Base-by-base conservation (phyloP, 148 eudicot species). In the Nepenthes mirabilis region DNA sequence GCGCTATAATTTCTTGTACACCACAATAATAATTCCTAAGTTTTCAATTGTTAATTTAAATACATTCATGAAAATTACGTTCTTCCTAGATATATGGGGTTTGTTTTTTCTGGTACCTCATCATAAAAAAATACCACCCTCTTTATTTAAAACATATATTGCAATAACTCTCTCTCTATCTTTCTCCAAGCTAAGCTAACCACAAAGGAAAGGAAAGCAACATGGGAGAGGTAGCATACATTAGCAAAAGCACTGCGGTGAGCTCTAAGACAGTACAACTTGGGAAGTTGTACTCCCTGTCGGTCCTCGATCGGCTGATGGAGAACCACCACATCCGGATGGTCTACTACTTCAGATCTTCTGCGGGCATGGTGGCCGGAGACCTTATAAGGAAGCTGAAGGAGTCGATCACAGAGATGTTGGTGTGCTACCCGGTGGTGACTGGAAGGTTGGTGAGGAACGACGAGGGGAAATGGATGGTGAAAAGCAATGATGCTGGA, bases 401-500 rank as follows among this genome's bases (percentile, higher is more conserved):
- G 57, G 78, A 69, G n/a, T 59, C 73, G 7, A 7, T 83, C 2
- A 33, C 87, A 0, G 79, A 85, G 54, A 47, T 70, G 65, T 74
- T 82, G 0, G 48, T 58, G 1, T 61, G 68, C 62, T 88, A 48
- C 58, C 86, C 84, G 0, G 36, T 59, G 0, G 61, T 69, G 36
- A 70, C 77, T 0, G 96, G 91, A 36, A 69, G 96, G 66, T 47
- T 85, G 34, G 14, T 71, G 34, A 83, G 48, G 69, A 56, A 50
- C 33, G 71, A 78, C 0, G 64, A 68, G 11, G 83, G 80, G 5
- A 67, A 75, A 11, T 85, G 91, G 95, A 73, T 49, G 74, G 58
- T 88, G 61, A 85, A 80, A 36, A 84, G 86, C 59, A 88, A 88
- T 53, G 91, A 88, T 65, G 82, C 88, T 0, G 91, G 96, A 9